Conservation (phyloP, 345 rosid genomes). For the Hypericum androsaemum region DNA sequence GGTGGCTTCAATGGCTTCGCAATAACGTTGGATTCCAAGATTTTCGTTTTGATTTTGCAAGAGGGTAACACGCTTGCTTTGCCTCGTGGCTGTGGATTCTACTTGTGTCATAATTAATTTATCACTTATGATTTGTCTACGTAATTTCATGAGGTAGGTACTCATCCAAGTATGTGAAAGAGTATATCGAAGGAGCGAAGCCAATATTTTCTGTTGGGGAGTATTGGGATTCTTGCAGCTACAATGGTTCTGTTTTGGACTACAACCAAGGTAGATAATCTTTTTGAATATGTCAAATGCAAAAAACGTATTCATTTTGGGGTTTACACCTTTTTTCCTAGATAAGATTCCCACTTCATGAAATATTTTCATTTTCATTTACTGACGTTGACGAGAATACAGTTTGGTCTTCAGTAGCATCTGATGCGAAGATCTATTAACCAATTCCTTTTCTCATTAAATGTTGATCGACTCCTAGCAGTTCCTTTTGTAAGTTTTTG, state of each 20-base stretch:
- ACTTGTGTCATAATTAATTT: constrained; percentile 1
- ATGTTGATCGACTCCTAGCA: background rate
- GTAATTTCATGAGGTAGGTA: constrained; percentile 36
- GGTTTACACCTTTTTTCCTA: background rate
- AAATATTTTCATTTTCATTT: no score
- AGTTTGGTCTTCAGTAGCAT: no score
- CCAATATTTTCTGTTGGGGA: constrained; percentile 85
- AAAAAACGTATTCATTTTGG: background rate
- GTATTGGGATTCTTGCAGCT: constrained; percentile 89
- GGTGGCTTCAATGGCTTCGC: constrained; percentile 73
- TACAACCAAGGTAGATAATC: constrained; percentile 64
- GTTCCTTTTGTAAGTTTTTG: background rate
- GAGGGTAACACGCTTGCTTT: constrained; percentile 41
- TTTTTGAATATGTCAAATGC: background rate
- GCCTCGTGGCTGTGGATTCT: constrained; percentile 1
- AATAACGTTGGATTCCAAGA: constrained; percentile 63
- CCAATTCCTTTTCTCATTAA: background rate
- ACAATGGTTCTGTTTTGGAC: constrained; percentile 46
- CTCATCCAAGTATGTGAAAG: constrained; percentile 67
- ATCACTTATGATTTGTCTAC: background rate
- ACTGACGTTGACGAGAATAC: no score
- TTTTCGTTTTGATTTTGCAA: constrained; percentile 88
- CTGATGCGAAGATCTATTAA: background rate
- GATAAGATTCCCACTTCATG: no score
- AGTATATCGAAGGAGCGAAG: constrained; percentile 74